Percentiles rank a stretch among this genome's conserved stretches.
These are phyloP conservation scores for Trapa bicornis DNA, from an alignment of 345 rosid genomes.

Conservation along the genomic window DNA sequence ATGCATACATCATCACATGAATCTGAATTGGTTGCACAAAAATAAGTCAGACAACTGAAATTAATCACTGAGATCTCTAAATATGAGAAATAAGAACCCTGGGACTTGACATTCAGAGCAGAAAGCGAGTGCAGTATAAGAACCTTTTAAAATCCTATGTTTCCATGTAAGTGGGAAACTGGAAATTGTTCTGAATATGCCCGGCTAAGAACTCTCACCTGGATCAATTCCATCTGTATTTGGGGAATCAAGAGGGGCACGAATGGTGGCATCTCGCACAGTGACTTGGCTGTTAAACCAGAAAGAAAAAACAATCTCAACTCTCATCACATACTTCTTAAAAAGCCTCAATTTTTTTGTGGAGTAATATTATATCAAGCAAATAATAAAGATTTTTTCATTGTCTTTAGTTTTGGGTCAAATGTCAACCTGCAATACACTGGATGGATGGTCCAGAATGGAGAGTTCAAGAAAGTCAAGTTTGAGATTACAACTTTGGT, in stretches of 20 bases:
- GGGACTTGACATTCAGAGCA: too few relatives aligned
- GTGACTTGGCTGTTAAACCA: slow-evolving; percentile 68
- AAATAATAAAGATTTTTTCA: neutral
- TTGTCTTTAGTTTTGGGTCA: slow-evolving; percentile 6
- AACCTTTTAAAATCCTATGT: too few relatives aligned
- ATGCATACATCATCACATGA: slow-evolving; percentile 84
- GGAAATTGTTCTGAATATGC: neutral
- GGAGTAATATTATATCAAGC: slow-evolving; percentile 12
- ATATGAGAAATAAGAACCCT: too few relatives aligned
- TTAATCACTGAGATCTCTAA: neutral
- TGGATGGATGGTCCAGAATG: slow-evolving; percentile 97
- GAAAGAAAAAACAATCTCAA: slow-evolving; percentile 23
- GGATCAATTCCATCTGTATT: slow-evolving; percentile 96
- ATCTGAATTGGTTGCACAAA: slow-evolving; percentile 23
- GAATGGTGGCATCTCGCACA: slow-evolving; percentile 72
- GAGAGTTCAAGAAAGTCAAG: slow-evolving; percentile 79
- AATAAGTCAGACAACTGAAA: neutral
- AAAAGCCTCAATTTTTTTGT: slow-evolving; percentile 22
- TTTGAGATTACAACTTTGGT: slow-evolving; percentile 70
- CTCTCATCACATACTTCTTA: slow-evolving; percentile 23
- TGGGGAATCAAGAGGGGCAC: slow-evolving; percentile 91
- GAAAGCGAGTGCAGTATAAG: too few relatives aligned
- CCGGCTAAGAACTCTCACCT: slow-evolving; percentile 36
- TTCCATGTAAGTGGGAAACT: too few relatives aligned
- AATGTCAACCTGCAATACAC: slow-evolving; percentile 86